A percentile compares a stretch with the other conserved stretches of the same genome.
These are phyloP conservation scores for Papiliotrema laurentii DNA, from an alignment of 1,284 basidiomycete genomes.

Conservation along the genomic window DNA sequence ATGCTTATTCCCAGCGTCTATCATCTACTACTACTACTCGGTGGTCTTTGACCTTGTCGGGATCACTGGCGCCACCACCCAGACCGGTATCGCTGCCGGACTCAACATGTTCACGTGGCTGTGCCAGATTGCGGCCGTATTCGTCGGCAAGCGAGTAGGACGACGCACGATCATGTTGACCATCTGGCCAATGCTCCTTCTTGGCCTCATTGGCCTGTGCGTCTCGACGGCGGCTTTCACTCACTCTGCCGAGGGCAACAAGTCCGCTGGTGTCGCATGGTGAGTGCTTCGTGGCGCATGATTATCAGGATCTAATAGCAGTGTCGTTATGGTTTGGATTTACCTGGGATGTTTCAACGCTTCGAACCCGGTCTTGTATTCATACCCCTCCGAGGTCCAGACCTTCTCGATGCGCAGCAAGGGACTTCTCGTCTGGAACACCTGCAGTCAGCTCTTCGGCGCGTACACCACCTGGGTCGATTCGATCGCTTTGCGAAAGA, in stretches of 20 bases:
- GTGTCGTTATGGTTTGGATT: slow-evolving; percentile 46
- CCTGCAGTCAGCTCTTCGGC: slow-evolving; percentile 31
- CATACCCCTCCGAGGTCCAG: slow-evolving; percentile 47
- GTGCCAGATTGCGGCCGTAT: slow-evolving; percentile 41
- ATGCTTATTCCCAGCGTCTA: slow-evolving; percentile 22
- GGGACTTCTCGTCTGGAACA: slow-evolving; percentile 49
- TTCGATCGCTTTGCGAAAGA: slow-evolving; percentile 42
- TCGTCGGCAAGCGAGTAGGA: slow-evolving; percentile 35
- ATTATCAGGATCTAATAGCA: not conserved
- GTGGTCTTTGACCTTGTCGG: slow-evolving; percentile 44
- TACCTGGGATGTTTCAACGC: slow-evolving; percentile 47
- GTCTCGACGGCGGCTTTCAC: slow-evolving; percentile 39
- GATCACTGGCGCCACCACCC: slow-evolving; percentile 42
- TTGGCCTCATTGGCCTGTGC: slow-evolving; percentile 39
- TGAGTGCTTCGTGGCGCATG: not conserved
- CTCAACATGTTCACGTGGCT: slow-evolving; percentile 46
- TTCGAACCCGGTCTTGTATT: slow-evolving; percentile 40
- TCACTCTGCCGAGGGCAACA: slow-evolving; percentile 25
- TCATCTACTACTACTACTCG: slow-evolving; percentile 49
- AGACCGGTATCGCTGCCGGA: slow-evolving; percentile 49
- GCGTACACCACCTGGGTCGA: slow-evolving; percentile 44
- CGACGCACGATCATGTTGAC: slow-evolving; percentile 42
- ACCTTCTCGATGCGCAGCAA: slow-evolving; percentile 48
- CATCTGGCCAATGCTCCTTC: slow-evolving; percentile 43
- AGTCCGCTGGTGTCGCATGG: slow-evolving; percentile 34